Base-by-base conservation (phyloP, 768 basidiomycete genomes). In the Cubamyces lactineus region DNA sequence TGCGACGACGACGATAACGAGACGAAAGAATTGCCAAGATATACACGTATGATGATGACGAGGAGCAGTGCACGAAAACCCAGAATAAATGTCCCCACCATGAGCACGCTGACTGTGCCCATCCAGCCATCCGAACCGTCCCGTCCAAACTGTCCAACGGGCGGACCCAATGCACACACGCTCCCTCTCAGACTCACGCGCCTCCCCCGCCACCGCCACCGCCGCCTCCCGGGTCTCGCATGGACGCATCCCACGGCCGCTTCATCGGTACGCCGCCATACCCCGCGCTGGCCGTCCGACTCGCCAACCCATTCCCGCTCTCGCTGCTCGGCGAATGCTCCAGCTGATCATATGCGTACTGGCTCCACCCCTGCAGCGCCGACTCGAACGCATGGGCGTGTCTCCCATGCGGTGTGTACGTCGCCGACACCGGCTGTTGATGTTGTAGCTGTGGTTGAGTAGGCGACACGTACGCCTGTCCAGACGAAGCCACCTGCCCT, bases 291-390 rank as follows among this genome's bases (percentile, higher is more conserved):
- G n/a, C 11, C 50, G 42, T 41, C 21, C 24, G 3, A 26, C 42
- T 26, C 3, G 28, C 26, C 38, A 19, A 16, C 13, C n/a, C 26
- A 16, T 26, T 43, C 16, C 21, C 34, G 34, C 34, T 42, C 19
- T n/a, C 19, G 19, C 49, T n/a, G 56, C 19, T 23, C 8, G 38
- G 23, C 43, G 21, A 19, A n/a, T 13, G 19, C 15, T 41, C 21
- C 19, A 41, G 38, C 40, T 41, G 49, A 21, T 59, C 53, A n/a
- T 46, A 51, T 15, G 9, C 12, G 39, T 59, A 64, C 15, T 55
- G 42, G 49, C 63, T 60, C 63, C 63, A 64, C 49, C 58, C 63
- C 48, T 64, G 63, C 16, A 64, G 58, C 43, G 63, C 34, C 21
- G 63, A 64, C 17, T 60, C 63, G 49, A 59, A 42, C 63, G 63